Evolutionary conservation across 257 asterid genomes (phyloP).

Genomic region (Solanum pimpinellifolium): DNA sequence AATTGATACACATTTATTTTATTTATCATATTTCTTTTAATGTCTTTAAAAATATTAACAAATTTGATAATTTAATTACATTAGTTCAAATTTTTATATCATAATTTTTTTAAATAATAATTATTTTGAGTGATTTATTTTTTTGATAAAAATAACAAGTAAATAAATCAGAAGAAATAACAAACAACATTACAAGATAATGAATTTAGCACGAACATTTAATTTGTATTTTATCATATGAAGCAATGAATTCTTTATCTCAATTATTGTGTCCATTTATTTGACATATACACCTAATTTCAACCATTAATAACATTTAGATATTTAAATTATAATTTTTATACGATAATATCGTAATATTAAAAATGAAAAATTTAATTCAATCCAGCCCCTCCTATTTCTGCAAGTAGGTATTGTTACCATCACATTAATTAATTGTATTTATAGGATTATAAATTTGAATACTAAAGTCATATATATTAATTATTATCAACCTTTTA

Average conservation of each 20-base stretch:
- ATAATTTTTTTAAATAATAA: not conserved
- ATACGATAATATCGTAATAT: not conserved
- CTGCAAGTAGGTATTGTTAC: constrained; percentile 16
- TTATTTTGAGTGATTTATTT: not conserved
- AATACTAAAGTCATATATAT: constrained; percentile 5
- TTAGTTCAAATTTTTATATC: not conserved
- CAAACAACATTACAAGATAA: not conserved
- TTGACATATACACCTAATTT: constrained; percentile 4
- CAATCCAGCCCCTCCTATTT: not conserved
- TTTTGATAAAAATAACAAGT: not conserved
- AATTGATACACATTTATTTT: not conserved
- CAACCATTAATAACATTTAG: not conserved
- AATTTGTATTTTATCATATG: too few relatives aligned
- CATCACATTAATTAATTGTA: constrained; percentile 13
- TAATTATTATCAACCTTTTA: not conserved
- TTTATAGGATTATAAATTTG: not conserved
- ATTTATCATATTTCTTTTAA: too few relatives aligned
- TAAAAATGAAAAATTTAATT: not conserved
- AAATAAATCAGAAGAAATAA: not conserved
- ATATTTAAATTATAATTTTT: not conserved
- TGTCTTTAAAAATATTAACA: too few relatives aligned
- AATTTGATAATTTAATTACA: too few relatives aligned
- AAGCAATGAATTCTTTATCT: constrained; percentile 27
- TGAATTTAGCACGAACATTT: not conserved
- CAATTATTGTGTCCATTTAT: constrained; percentile 75